phyloP scores from a whole-genome alignment of 2,329 filamentous ascomycete species.

The Rhytidhysteron rufulum region DNA sequence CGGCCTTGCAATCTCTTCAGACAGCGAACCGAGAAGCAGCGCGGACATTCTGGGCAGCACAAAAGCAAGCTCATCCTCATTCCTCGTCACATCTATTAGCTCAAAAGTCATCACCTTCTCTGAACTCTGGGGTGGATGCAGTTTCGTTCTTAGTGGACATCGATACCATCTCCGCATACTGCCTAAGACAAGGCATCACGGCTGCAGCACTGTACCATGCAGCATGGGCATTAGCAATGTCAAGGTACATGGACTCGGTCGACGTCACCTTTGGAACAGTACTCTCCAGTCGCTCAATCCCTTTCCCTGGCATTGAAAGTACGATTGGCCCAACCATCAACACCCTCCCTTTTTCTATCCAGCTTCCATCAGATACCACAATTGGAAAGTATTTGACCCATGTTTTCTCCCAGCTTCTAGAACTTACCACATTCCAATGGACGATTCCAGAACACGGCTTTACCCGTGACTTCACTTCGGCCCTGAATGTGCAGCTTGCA shows the following conservation, averaged over 20 bases:
- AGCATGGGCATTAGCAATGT: slow-evolving; percentile 36
- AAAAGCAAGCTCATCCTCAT: slow-evolving; percentile 6
- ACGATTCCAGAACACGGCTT: slow-evolving; percentile 10
- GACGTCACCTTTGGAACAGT: slow-evolving; percentile 33
- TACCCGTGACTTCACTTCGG: slow-evolving; percentile 8
- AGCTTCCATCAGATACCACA: slow-evolving; percentile 2
- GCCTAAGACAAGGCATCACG: slow-evolving; percentile 5
- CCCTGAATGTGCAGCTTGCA: slow-evolving; percentile 9
- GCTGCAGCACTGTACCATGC: slow-evolving; percentile 22
- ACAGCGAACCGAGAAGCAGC: slow-evolving; percentile 1
- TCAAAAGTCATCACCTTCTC: background rate
- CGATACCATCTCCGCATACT: background rate
- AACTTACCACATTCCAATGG: slow-evolving; percentile 9
- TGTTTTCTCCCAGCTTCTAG: slow-evolving; percentile 6
- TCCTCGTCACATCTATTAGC: slow-evolving; percentile 5
- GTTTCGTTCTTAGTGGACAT: slow-evolving; percentile 1
- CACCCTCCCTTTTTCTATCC: slow-evolving; percentile 11
- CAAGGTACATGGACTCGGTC: slow-evolving; percentile 25
- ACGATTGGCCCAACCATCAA: slow-evolving; percentile 36
- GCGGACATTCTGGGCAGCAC: slow-evolving; percentile 8
- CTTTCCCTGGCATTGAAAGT: slow-evolving; percentile 21
- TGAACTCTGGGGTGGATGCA: background rate
- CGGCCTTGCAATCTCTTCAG: slow-evolving; percentile 4
- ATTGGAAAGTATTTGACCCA: slow-evolving; percentile 5
- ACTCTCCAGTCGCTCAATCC: slow-evolving; percentile 33